A percentile compares a stretch with the other conserved stretches of the same genome.
These are phyloP conservation scores for Erigeron philadelphicus DNA, from an alignment of 140 eudicot species.

Conservation along the genomic window DNA sequence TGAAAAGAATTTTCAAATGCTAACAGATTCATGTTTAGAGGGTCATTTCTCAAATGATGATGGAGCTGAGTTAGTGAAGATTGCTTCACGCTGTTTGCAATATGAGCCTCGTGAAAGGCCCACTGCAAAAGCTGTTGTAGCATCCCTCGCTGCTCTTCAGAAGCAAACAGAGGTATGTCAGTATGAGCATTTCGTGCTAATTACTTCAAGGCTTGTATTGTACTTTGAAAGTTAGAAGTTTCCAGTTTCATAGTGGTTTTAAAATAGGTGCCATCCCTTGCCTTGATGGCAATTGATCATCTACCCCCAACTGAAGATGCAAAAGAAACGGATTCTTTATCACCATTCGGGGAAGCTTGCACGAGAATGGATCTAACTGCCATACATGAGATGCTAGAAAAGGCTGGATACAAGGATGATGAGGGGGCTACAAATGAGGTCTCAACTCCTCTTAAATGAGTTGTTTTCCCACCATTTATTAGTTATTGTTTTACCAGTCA, in stretches of 20 bases:
- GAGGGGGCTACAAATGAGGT: conserved; percentile 64
- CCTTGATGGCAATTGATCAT: conserved; percentile 40
- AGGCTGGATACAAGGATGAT: conserved; percentile 40
- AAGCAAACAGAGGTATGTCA: conserved; percentile 51
- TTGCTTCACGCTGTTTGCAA: conserved; percentile 73
- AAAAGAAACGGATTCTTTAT: conserved; percentile 12
- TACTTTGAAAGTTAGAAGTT: background rate
- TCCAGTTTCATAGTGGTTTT: background rate
- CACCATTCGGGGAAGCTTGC: conserved; percentile 55
- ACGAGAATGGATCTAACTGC: conserved; percentile 42
- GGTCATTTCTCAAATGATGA: conserved; percentile 65
- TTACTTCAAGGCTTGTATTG: background rate
- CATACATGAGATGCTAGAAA: conserved; percentile 41
- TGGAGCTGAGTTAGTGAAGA: conserved; percentile 58
- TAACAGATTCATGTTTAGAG: conserved; percentile 70
- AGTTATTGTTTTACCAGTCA: no score
- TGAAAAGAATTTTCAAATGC: conserved; percentile 66
- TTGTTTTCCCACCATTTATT: background rate
- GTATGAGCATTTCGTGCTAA: background rate
- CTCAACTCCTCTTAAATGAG: background rate
- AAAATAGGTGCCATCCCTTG: conserved; percentile 6
- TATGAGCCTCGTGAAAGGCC: conserved; percentile 76
- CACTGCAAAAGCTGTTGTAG: conserved; percentile 46
- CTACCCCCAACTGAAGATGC: background rate
- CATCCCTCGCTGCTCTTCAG: conserved; percentile 60